Evolutionary conservation across 495 filamentous ascomycete species (phyloP).

Genomic region (Penicillium soppii): DNA sequence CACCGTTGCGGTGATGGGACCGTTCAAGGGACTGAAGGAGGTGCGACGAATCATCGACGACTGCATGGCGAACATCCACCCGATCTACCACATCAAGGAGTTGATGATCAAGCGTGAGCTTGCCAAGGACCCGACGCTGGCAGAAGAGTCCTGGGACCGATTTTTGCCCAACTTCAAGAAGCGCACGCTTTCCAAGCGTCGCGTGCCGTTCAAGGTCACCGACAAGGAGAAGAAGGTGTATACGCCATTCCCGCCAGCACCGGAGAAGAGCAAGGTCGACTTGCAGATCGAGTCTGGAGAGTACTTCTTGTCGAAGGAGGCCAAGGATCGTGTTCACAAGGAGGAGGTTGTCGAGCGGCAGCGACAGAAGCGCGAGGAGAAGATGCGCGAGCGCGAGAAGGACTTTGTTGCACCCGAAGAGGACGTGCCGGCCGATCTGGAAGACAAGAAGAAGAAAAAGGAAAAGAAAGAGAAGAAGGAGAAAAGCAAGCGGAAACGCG

Average conservation of each 20-base stretch:
- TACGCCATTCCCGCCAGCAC: constrained; percentile 73
- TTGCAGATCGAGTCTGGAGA: constrained; percentile 97
- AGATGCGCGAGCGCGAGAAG: constrained; percentile 78
- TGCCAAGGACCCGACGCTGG: constrained; percentile 89
- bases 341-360: constrained; percentile 79
- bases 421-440: constrained; percentile 46
- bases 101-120: constrained; percentile 99
- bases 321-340: constrained; percentile 77
- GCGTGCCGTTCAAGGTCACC: constrained; percentile 77
- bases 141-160: constrained; percentile 87
- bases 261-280: constrained; percentile 96
- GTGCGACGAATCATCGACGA: constrained; percentile 87
- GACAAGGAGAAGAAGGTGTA: constrained; percentile 95
- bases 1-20: constrained; percentile 89
- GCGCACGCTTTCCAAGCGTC: constrained; percentile 81
- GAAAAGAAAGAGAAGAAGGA: constrained; percentile 44
- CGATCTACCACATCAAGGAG: constrained; percentile 95
- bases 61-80: constrained; percentile 94
- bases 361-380: constrained; percentile 82
- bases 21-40: constrained; percentile 90
- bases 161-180: constrained; percentile 99
- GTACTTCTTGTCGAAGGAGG: constrained; percentile 90
- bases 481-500: constrained; percentile 45
- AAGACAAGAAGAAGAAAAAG: constrained; percentile 55
- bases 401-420: constrained; percentile 87